Conservation (phyloP, 495 filamentous ascomycete genomes). For the Trichoderma virens region DNA sequence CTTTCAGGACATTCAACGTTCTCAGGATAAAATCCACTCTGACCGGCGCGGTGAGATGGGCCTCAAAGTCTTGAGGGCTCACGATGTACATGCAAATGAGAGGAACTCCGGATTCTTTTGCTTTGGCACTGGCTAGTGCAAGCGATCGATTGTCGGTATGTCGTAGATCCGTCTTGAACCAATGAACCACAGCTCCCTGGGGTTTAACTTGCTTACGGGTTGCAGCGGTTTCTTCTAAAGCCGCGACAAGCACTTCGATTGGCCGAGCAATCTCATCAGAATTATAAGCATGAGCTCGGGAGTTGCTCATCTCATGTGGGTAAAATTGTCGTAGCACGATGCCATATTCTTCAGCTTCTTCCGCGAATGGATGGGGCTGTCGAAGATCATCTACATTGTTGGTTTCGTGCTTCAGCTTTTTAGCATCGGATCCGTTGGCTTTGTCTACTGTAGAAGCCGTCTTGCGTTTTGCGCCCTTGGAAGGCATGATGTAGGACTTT, state of each 20-base stretch:
- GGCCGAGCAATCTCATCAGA: constrained; percentile 58
- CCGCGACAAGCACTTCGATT: constrained; percentile 51
- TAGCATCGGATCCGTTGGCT: not conserved
- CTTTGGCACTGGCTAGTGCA: constrained; percentile 57
- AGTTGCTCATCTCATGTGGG: constrained; percentile 75
- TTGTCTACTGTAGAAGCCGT: not conserved
- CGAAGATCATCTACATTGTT: constrained; percentile 23
- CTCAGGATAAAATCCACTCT: constrained; percentile 76
- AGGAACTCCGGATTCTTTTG: constrained; percentile 54
- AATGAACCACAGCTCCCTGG: constrained; percentile 69
- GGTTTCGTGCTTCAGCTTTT: not conserved
- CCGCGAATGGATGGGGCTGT: constrained; percentile 31
- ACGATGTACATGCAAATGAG: constrained; percentile 71
- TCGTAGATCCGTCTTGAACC: constrained; percentile 84
- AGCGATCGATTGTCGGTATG: constrained; percentile 67
- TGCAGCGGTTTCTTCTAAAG: constrained; percentile 44
- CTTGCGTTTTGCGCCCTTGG: not conserved
- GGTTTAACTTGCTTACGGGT: constrained; percentile 37
- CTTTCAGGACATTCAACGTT: constrained; percentile 54
- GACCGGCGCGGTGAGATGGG: constrained; percentile 64
- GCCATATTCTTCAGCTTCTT: constrained; percentile 54
- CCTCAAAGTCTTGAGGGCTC: constrained; percentile 81
- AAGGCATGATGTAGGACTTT: not conserved
- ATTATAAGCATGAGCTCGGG: constrained; percentile 63
- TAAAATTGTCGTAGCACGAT: constrained; percentile 76